Conservation (phyloP, 2,329 filamentous ascomycete species). For the Phialophora macrospora region DNA sequence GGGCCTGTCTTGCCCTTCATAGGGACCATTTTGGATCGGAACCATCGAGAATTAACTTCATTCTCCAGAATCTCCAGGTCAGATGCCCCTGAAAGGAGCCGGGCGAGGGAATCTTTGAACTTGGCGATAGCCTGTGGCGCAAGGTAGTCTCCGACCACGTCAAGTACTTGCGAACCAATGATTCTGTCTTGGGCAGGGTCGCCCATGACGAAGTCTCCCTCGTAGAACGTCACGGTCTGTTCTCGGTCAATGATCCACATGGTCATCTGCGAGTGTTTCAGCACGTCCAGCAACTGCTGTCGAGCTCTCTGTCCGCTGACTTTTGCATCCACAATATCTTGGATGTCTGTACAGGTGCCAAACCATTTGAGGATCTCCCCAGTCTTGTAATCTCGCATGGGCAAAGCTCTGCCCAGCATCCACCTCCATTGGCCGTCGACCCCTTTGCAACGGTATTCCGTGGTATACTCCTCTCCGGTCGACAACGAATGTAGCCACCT, state of each 20-base stretch:
- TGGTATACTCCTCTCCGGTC: constrained; percentile 71
- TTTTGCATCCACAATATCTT: constrained; percentile 72
- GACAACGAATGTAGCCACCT: constrained; percentile 67
- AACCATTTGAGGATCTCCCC: constrained; percentile 79
- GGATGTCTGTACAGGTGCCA: constrained; percentile 78
- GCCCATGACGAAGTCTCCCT: constrained; percentile 56
- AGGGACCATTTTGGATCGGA: constrained; percentile 72
- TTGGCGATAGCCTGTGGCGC: neutral
- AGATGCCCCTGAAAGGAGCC: constrained; percentile 66
- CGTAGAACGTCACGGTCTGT: constrained; percentile 68
- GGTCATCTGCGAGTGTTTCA: constrained; percentile 75
- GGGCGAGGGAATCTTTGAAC: constrained; percentile 60
- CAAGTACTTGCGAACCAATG: constrained; percentile 42
- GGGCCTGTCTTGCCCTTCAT: constrained; percentile 62
- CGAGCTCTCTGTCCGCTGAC: constrained; percentile 68
- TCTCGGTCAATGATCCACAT: constrained; percentile 73
- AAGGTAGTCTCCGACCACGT: constrained; percentile 37
- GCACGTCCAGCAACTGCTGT: constrained; percentile 73
- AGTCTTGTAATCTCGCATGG: constrained; percentile 67
- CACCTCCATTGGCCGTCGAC: constrained; percentile 74
- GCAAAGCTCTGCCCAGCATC: constrained; percentile 75
- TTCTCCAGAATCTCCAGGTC: constrained; percentile 69
- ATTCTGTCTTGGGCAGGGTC: constrained; percentile 19
- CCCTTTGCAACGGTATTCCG: constrained; percentile 71
- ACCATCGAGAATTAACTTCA: constrained; percentile 67